These are phyloP conservation scores for Agroathelia rolfsii DNA, from an alignment of 1,284 basidiomycete genomes.

Conservation along the genomic window DNA sequence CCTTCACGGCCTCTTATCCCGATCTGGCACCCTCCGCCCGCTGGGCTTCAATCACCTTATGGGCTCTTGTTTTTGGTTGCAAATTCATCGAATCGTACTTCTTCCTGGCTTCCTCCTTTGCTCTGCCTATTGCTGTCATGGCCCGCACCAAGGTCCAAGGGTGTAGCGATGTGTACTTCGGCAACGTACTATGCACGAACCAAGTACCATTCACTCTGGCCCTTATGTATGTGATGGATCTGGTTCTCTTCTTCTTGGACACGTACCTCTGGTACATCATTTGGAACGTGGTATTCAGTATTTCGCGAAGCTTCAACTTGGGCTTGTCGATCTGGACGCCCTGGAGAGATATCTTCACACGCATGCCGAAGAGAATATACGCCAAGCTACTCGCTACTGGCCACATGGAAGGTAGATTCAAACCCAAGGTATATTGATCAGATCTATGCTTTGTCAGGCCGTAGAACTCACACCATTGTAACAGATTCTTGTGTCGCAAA, in stretches of 20 bases:
- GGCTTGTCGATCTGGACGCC: conserved; percentile 96
- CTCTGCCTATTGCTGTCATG: conserved; percentile 87
- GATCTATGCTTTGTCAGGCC: not conserved
- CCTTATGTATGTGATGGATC: conserved; percentile 96
- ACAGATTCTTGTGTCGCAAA: conserved; percentile 87
- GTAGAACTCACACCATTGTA: conserved; percentile 5
- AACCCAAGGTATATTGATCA: conserved; percentile 66
- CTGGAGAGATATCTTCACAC: conserved; percentile 92
- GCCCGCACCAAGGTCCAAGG: conserved; percentile 81
- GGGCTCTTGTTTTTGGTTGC: conserved; percentile 85
- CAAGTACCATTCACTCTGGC: conserved; percentile 86
- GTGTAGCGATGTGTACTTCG: conserved; percentile 79
- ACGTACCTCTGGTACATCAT: conserved; percentile 97
- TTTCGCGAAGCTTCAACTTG: conserved; percentile 80
- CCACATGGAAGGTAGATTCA: conserved; percentile 97
- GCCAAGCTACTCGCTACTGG: conserved; percentile 88
- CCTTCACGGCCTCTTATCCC: conserved; percentile 93
- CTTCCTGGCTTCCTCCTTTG: conserved; percentile 89
- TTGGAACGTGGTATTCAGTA: conserved; percentile 92
- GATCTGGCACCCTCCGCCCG: conserved; percentile 58
- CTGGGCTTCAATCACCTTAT: conserved; percentile 73
- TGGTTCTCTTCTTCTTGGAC: conserved; percentile 93
- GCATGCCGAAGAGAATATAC: conserved; percentile 91
- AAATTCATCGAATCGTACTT: conserved; percentile 94
- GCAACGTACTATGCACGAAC: conserved; percentile 70